Base-by-base conservation (phyloP, 192 early-diverging fungal species). In the Gamsiella multidivaricata region DNA sequence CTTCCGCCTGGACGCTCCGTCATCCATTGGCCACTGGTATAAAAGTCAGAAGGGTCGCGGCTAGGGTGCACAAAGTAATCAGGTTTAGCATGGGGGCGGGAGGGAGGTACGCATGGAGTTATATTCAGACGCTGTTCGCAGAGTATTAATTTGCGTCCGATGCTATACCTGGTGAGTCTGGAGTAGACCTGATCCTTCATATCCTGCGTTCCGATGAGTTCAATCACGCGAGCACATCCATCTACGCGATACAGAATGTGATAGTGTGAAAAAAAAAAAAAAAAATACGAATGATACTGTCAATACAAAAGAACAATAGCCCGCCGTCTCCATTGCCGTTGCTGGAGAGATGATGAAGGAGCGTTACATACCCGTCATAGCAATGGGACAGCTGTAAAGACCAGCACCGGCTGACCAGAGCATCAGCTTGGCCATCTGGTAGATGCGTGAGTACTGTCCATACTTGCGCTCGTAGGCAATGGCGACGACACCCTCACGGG, bases 11-110 rank as follows among this genome's bases (percentile, higher is more conserved):
- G 88, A 20, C 90, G 78, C 65, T 93, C 91, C 5, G 90, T 93
- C 91, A 92, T 93, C 90, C 89, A 92, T 63, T 93, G 91, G 11
- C 90, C 90, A 55, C 81, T 84, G 32, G 88, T 92, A 79, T 85
- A 88, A 54, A 90, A 89, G n/a, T 55, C 49, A 3, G 59, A 67
- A 10, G 91, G 90, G 54, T 93, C 90, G 12, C 90, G 87, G 41
- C 83, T 82, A 54, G 15, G 14, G 2, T 18, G 31, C 4, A 64
- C 36, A 26, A 42, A 18, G 22, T 29, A 32, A 43, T 3, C 12
- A 17, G n/a, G n/a, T n/a, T n/a, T n/a, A n/a, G n/a, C n/a, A n/a
- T n/a, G n/a, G n/a, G n/a, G n/a, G n/a, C n/a, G n/a, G n/a, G n/a
- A n/a, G n/a, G n/a, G n/a, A n/a, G n/a, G n/a, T n/a, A n/a, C n/a